Base-by-base conservation (phyloP, 495 filamentous ascomycete species). In the Paragyromitra xinjiangensis region DNA sequence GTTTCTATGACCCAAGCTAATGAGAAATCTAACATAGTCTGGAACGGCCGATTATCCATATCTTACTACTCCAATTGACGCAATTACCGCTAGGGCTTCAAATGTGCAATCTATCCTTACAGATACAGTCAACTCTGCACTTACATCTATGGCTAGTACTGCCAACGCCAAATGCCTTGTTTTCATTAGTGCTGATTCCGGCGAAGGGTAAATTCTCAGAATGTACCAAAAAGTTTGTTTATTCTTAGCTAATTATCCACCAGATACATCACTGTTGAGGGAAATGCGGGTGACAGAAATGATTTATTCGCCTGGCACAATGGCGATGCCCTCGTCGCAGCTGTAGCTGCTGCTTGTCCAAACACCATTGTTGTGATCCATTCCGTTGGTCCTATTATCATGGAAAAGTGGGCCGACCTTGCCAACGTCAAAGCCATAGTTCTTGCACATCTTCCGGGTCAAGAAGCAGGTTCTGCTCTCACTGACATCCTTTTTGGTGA, bases 341-440 rank as follows among this genome's bases (percentile, higher is more conserved):
- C 87, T 37, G 88, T 92, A 5, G 89, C 90, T 0, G 77, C 83
- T 26, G 74, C 81, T 6, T 91, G 90, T 81, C 85, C 78, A 70
- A 90, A 90, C 81, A 92, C 90, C 12, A 86, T 92, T 39, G 89
- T 92, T 0, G 83, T 91, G 0, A 85, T 89, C 37, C 88, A 92
- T 81, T 89, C 87, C 55, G 88, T 87, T 6, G 90, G 90, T 11
- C 83, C 88, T 51, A 84, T 89, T 2, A 84, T 89, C 0, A 86
- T 90, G 7, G 86, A 92, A 64, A 83, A 86, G 14, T 91, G 88
- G 80, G 84, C 88, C 67, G 87, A 89, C 65, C 84, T 90, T 64
- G 87, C 87, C 45, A 91, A 92, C 77, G 88, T 92, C 14, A 91
- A 89, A 4, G 90, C 88, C 0, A 83, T 92, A 53, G 82, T 92